Evolutionary conservation across 352 stramenopile species (phyloP).

Genomic region (Aphanomyces euteiches): DNA sequence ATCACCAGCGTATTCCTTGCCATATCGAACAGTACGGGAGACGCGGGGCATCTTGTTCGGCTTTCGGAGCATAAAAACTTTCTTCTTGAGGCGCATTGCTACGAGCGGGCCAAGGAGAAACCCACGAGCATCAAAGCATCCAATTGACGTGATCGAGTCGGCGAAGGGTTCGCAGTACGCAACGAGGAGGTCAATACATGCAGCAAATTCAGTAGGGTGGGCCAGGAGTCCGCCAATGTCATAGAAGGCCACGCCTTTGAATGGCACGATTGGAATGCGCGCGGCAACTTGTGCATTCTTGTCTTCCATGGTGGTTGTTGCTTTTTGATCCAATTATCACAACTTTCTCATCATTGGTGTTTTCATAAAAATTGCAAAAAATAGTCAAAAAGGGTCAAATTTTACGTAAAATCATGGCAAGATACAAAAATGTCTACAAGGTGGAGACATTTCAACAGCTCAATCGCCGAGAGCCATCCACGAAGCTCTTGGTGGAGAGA

Average conservation of each 20-base stretch:
- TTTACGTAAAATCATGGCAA: no score
- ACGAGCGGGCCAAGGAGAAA: slow-evolving; percentile 96
- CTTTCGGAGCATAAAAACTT: slow-evolving; percentile 99
- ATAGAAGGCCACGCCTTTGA: slow-evolving; percentile 97
- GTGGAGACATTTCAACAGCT: no score
- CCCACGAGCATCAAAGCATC: slow-evolving; percentile 94
- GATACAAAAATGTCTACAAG: no score
- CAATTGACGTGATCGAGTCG: slow-evolving; percentile 69
- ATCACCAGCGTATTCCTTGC: slow-evolving; percentile 91
- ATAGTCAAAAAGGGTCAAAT: no score
- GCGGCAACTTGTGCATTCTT: slow-evolving; percentile 52
- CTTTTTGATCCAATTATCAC: neutral
- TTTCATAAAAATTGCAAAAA: neutral
- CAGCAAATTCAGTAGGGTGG: slow-evolving; percentile 82
- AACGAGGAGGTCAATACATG: slow-evolving; percentile 92
- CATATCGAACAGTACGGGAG: slow-evolving; percentile 88
- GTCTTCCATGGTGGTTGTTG: neutral
- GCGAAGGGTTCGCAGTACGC: slow-evolving; percentile 55
- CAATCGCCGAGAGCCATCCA: no score
- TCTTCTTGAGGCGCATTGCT: slow-evolving; percentile 93
- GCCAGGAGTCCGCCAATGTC: slow-evolving; percentile 94
- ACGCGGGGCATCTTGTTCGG: slow-evolving; percentile 96
- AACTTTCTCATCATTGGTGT: neutral
- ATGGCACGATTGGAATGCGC: slow-evolving; percentile 93
- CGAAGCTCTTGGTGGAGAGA: no score